A percentile compares a stretch with the other conserved stretches of the same genome.
Evolutionary conservation across 2,329 filamentous ascomycete species (phyloP).

Genomic region (Gaeumannomyces sp.): DNA sequence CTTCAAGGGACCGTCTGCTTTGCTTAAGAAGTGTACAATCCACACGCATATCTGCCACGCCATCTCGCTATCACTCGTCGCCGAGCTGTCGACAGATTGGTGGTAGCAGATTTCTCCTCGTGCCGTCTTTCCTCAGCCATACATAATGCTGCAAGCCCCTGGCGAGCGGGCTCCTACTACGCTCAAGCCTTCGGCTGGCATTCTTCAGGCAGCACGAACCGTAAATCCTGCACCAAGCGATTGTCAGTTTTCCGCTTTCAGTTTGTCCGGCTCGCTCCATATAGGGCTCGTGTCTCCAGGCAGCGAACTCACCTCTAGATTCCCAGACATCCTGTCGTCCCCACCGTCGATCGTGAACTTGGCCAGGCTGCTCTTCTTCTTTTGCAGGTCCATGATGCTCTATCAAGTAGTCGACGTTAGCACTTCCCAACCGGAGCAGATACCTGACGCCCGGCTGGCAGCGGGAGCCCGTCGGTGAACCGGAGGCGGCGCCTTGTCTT

Average conservation of each 20-base stretch:
- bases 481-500: no score
- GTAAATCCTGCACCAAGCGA: neutral
- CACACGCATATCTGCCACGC: no score
- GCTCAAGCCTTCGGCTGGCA: no score
- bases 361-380: slow-evolving; percentile 1
- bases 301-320: neutral
- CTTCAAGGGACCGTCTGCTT: no score
- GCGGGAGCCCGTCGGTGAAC: neutral
- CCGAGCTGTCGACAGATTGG: no score
- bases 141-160: no score
- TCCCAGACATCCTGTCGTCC: slow-evolving; percentile 1
- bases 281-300: no score
- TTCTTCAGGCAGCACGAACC: neutral
- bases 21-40: no score
- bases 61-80: no score
- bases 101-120: no score
- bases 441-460: neutral
- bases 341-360: neutral
- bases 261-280: neutral
- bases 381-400: slow-evolving; percentile 5
- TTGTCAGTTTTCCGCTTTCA: neutral
- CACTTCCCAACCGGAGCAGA: neutral
- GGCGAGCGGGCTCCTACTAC: no score
- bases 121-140: no score
- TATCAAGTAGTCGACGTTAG: neutral